These are phyloP conservation scores for Aspergillus viridinutans DNA, from an alignment of 2,329 filamentous ascomycete species.

Conservation along the genomic window DNA sequence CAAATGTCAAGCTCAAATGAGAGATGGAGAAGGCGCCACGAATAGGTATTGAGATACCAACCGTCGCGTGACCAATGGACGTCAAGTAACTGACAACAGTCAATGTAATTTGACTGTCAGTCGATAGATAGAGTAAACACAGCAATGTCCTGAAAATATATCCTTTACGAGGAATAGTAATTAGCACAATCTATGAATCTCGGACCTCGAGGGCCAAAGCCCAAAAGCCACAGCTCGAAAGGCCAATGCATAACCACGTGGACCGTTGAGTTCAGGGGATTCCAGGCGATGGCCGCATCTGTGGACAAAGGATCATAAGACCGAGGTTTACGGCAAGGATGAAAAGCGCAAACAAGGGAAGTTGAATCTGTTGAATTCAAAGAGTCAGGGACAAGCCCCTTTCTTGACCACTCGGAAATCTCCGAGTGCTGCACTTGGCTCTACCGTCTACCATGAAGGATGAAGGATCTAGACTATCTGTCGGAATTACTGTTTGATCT, in stretches of 20 bases:
- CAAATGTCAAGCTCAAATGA: neutral
- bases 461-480: no score
- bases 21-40: neutral
- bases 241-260: constrained; percentile 18
- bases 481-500: neutral
- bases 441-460: no score
- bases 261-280: constrained; percentile 7
- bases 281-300: neutral
- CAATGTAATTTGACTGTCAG: neutral
- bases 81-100: neutral
- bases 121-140: neutral
- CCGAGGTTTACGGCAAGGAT: constrained; percentile 1
- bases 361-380: neutral
- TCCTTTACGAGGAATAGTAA: neutral
- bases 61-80: neutral
- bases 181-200: neutral
- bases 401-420: neutral
- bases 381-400: neutral
- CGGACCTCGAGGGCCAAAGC: neutral
- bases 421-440: neutral
- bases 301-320: neutral
- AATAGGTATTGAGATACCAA: neutral
- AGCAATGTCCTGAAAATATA: neutral
- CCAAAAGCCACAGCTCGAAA: neutral
- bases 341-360: neutral